phyloP scores from a whole-genome alignment of 805 yeast species.

The Starmerella kuoi region DNA sequence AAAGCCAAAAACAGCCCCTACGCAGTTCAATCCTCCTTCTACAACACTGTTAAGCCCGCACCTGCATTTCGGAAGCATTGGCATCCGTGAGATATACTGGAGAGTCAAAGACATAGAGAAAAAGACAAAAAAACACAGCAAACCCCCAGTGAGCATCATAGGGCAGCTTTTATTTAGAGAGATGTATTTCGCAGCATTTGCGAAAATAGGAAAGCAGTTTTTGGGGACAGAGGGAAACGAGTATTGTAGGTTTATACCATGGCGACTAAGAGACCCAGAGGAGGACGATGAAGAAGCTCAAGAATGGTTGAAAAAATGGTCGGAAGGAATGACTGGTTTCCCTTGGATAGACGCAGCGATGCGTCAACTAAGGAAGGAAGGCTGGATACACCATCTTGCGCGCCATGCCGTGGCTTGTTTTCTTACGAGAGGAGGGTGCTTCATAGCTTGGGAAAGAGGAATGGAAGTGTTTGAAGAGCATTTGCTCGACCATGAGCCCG shows the following conservation, averaged over 20 bases:
- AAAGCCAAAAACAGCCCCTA: conserved; percentile 1
- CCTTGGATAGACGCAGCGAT: conserved; percentile 4
- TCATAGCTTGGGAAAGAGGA: conserved; percentile 4
- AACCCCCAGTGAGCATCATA: not conserved
- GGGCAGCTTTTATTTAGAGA: conserved; percentile 2
- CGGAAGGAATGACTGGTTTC: conserved; percentile 1
- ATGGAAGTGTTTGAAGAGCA: conserved; percentile 3
- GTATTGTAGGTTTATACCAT: conserved; percentile 1
- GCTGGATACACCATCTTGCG: conserved; percentile 4
- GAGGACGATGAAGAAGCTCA: not conserved
- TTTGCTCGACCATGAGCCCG: conserved; percentile 3
- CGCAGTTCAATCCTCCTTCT: conserved; percentile 1
- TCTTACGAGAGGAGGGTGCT: conserved; percentile 5
- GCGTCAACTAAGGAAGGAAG: conserved; percentile 2
- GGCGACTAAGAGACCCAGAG: not conserved
- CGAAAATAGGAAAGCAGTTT: conserved; percentile 1
- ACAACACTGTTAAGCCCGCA: conserved; percentile 1
- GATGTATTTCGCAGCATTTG: conserved; percentile 2
- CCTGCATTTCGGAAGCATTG: conserved; percentile 1
- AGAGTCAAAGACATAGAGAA: not conserved
- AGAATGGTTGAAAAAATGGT: conserved; percentile 1
- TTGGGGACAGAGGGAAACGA: conserved; percentile 1
- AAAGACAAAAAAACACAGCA: conserved; percentile 1
- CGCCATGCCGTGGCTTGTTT: conserved; percentile 2
- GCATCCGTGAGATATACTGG: conserved; percentile 3